Evolutionary conservation across 148 eudicot genomes (phyloP).

Genomic region (Diospyros kaki): DNA sequence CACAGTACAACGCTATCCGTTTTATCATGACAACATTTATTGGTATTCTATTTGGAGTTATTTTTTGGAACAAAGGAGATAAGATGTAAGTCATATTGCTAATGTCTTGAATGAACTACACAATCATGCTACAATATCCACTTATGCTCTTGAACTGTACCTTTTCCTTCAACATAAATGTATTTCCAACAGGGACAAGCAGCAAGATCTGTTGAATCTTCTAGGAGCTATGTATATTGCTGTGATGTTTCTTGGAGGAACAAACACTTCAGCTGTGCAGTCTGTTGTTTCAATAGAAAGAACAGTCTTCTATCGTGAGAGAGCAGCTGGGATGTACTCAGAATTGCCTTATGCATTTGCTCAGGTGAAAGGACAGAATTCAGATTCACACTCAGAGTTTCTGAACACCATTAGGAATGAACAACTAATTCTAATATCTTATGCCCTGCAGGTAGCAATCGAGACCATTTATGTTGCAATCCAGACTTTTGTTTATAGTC

Average conservation of each 20-base stretch:
- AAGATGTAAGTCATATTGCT: conserved; percentile 25
- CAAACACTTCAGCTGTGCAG: conserved; percentile 39
- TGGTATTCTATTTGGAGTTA: conserved; percentile 44
- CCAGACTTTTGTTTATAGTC: conserved; percentile 38
- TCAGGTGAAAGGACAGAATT: conserved; percentile 25
- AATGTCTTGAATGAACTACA: not conserved
- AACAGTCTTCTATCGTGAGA: conserved; percentile 52
- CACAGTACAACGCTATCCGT: conserved; percentile 40
- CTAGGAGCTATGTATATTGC: conserved; percentile 45
- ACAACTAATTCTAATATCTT: not conserved
- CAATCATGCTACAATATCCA: not conserved
- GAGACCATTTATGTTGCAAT: conserved; percentile 33
- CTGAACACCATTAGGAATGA: not conserved
- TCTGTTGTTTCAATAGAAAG: conserved; percentile 44
- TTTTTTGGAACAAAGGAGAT: conserved; percentile 45
- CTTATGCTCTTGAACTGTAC: not conserved
- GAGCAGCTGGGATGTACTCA: conserved; percentile 56
- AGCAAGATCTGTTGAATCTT: conserved; percentile 43
- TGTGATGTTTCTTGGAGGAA: conserved; percentile 45
- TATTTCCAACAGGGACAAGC: conserved; percentile 25
- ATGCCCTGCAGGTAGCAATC: conserved; percentile 20
- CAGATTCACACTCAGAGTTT: not conserved
- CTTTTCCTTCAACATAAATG: not conserved
- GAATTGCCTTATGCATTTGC: conserved; percentile 52
- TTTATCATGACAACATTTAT: conserved; percentile 36